Evolutionary conservation across 2,329 filamentous ascomycete genomes (phyloP), one percentile per base, ranked within the genome.

Genomic region (Diaporthe humulicola): DNA sequence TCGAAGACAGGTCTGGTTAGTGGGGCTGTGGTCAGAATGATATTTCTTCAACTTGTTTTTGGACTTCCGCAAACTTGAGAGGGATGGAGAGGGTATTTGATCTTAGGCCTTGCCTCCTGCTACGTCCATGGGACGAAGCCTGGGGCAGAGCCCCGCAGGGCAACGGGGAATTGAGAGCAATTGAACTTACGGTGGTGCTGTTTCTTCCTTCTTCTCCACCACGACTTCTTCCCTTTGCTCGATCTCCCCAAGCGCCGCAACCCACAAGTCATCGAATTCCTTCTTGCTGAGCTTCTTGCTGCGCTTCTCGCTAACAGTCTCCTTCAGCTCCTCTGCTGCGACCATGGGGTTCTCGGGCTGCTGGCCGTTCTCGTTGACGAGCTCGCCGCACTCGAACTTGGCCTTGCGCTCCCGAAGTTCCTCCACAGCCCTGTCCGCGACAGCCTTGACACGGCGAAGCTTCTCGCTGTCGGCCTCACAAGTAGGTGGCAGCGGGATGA

Each of bases 391-490:
- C 85, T 99, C 97, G 80, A 92, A 98, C 80, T 95, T 93, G 73
- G 97, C 97, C 75, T 95, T 92, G 54, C 94, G 92, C 78, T 98
- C 92, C 71, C 97, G 91, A 66, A 99, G 89, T 79, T 96, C 93
- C 79, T 98, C 95, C 5, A 98, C 90, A 2, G 94, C 95, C 82
- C 93, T 94, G 81, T 98, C 93, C 10, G 96, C 95, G 22, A 99
- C 95, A 28, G 93, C 91, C 80, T 96, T 95, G 66, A 98, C 93
- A 25, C 94, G 93, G 52, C 95, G 92, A 10, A 93, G 95, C 83
- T 98, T 98, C 80, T 97, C 95, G 76, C 95, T 95, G 83, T 99
- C 97, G 0, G 97, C 94, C 84, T 98, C 96, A 83, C 97, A 99
- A 6, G 95, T 96, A 1, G 97, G 96, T 8, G 96, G 92, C 12